Evolutionary conservation across 1,139 yeast genomes (phyloP), one percentile per base, ranked within the genome.

Genomic region (Petasospora fabianii): DNA sequence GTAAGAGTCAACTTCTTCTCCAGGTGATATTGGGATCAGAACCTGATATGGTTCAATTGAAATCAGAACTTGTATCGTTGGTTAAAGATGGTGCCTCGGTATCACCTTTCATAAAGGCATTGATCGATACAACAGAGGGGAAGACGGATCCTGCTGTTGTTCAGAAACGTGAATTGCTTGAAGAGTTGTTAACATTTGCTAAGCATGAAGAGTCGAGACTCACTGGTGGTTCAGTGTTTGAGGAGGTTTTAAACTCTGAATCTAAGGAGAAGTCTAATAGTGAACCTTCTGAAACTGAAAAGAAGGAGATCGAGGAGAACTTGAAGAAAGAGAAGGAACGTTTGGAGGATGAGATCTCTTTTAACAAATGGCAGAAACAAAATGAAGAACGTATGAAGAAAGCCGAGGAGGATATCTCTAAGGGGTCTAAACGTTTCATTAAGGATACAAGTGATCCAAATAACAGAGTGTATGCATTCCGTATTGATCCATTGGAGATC

Each of bases 401-500:
- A 21, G 41, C 41, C 2, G 50, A 50, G 32, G 44, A 46, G 11
- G 44, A 46, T 16, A 2, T 45, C 19, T 19, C 38, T 27, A 35
- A 36, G 2, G 29, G 44, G 5, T 31, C 38, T 4, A 55, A 58
- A 27, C 47, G 56, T 19, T 53, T 55, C 20, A 48, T 52, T 24
- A 51, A 50, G 27, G 58, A 56, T 29, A 53, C 50, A 10, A 52
- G 54, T 27, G 62, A 61, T 41, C 63, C 62, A 16, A 59, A 57
- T 34, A 50, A 53, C 39, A 52, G 48, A 22, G 45, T 55, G 4
- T 52, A 56, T 33, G 58, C 58, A 3, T 46, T 60, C 17, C 61
- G 60, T 27, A 41, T 62, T 6, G 63, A 59, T 20, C 51, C 65
- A 12, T 47, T 62, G 27, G 66, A 63, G 39, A 41, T 64, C 10